Evolutionary conservation across 495 filamentous ascomycete species (phyloP).

Genomic region (Penicillium pulvis): DNA sequence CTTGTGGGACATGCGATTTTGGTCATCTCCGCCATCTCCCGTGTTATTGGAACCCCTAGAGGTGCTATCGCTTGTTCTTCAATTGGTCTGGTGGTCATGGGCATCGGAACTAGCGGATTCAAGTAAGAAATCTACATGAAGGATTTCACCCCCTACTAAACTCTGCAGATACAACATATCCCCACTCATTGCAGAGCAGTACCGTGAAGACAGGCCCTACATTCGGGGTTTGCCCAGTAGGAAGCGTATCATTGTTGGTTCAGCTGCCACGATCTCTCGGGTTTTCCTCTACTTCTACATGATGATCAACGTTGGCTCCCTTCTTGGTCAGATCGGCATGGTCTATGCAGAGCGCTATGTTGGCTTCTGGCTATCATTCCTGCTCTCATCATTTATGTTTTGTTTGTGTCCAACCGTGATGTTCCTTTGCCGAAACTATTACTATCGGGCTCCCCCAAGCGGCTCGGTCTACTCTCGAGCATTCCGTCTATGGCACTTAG

Average conservation of each 20-base stretch:
- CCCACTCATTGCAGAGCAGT: slow-evolving; percentile 55
- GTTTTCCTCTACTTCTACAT: slow-evolving; percentile 48
- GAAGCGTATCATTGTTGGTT: slow-evolving; percentile 70
- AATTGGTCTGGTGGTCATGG: slow-evolving; percentile 61
- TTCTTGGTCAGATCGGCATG: slow-evolving; percentile 36
- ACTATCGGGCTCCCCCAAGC: slow-evolving; percentile 57
- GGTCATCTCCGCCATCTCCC: slow-evolving; percentile 60
- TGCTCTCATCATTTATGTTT: slow-evolving; percentile 63
- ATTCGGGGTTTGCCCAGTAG: slow-evolving; percentile 53
- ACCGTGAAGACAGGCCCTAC: slow-evolving; percentile 45
- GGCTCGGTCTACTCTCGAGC: slow-evolving; percentile 65
- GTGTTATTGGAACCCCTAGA: slow-evolving; percentile 25
- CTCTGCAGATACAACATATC: slow-evolving; percentile 60
- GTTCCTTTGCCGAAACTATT: slow-evolving; percentile 59
- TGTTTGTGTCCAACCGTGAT: slow-evolving; percentile 65
- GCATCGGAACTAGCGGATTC: slow-evolving; percentile 56
- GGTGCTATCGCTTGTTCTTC: slow-evolving; percentile 57
- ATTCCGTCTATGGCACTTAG: slow-evolving; percentile 54
- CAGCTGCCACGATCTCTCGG: slow-evolving; percentile 56
- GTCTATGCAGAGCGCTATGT: slow-evolving; percentile 59
- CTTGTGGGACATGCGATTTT: slow-evolving; percentile 66
- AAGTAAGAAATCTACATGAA: slow-evolving; percentile 47
- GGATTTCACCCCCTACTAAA: neutral
- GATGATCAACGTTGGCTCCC: slow-evolving; percentile 59
- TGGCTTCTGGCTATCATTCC: slow-evolving; percentile 77